Percentiles rank a stretch among this genome's conserved stretches.
phyloP scores from a whole-genome alignment of 2,329 filamentous ascomycete genomes.

The Madurella mycetomatis region DNA sequence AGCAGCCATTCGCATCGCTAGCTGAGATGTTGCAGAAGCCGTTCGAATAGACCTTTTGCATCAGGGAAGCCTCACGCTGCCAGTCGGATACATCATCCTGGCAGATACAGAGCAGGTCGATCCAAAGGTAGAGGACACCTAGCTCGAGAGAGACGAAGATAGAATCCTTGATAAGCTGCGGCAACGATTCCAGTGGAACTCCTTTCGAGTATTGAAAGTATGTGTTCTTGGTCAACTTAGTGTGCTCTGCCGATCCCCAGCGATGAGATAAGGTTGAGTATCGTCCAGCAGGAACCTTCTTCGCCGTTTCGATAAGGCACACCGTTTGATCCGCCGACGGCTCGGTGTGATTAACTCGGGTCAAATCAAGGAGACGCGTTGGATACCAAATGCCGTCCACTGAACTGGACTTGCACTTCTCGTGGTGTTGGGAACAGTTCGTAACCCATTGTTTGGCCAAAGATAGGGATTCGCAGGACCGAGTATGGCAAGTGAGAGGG shows the following conservation, averaged over 20 bases:
- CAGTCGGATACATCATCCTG: conserved; percentile 18
- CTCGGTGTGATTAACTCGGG: not conserved
- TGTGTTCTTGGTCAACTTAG: not conserved
- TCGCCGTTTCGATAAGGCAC: not conserved
- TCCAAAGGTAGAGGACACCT: conserved; percentile 15
- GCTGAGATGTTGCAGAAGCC: conserved; percentile 23
- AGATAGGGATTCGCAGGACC: not conserved
- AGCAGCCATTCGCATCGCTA: conserved; percentile 10
- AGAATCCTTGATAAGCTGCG: conserved; percentile 4
- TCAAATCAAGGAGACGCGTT: conserved; percentile 5
- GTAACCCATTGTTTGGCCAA: not conserved
- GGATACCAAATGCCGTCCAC: not conserved
- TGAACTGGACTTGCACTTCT: not conserved
- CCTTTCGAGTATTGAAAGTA: not conserved
- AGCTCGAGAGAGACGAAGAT: not conserved
- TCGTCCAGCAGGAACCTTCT: not conserved
- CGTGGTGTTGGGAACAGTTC: not conserved
- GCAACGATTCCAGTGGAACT: not conserved
- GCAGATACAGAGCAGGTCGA: conserved; percentile 3
- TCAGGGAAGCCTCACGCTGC: conserved; percentile 15
- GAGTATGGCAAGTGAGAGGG: conserved; percentile 1
- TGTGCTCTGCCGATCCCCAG: not conserved
- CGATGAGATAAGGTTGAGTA: conserved; percentile 10
- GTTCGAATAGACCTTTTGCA: conserved; percentile 21
- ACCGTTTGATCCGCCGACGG: not conserved